Percentiles rank a stretch among this genome's conserved stretches.
Evolutionary conservation across 345 rosid genomes (phyloP).

Genomic region (Moringa oleifera): DNA sequence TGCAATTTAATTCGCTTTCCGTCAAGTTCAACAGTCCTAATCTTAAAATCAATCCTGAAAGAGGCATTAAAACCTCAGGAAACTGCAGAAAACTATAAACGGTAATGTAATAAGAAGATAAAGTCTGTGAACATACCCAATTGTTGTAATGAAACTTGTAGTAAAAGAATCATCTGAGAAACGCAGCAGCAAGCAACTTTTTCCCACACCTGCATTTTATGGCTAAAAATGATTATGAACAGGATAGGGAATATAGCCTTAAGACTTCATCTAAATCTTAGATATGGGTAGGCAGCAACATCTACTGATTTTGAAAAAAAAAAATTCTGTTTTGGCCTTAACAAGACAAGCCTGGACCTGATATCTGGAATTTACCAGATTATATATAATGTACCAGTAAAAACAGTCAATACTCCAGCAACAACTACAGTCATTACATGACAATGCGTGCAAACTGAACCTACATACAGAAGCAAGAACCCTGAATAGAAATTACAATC

Average conservation of each 20-base stretch:
- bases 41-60: constrained; percentile 63
- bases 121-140: constrained; percentile 44
- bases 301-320: background rate
- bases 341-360: too few relatives aligned
- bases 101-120: background rate
- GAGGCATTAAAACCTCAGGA: constrained; percentile 8
- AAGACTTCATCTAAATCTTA: background rate
- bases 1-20: constrained; percentile 71
- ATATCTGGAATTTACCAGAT: too few relatives aligned
- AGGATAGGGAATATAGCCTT: background rate
- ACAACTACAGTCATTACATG: too few relatives aligned
- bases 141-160: constrained; percentile 87
- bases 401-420: too few relatives aligned
- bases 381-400: too few relatives aligned
- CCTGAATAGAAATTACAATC: too few relatives aligned
- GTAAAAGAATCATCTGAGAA: constrained; percentile 92
- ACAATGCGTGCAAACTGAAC: too few relatives aligned
- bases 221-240: background rate
- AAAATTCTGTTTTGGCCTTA: background rate
- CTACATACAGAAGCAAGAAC: too few relatives aligned
- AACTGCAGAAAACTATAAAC: background rate
- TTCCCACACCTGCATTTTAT: constrained; percentile 73
- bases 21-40: constrained; percentile 64
- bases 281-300: background rate
- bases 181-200: constrained; percentile 83